Evolutionary conservation across 163 green algal species (phyloP), one percentile per base, ranked within the genome.

Genomic region (Chloromonas sp.): DNA sequence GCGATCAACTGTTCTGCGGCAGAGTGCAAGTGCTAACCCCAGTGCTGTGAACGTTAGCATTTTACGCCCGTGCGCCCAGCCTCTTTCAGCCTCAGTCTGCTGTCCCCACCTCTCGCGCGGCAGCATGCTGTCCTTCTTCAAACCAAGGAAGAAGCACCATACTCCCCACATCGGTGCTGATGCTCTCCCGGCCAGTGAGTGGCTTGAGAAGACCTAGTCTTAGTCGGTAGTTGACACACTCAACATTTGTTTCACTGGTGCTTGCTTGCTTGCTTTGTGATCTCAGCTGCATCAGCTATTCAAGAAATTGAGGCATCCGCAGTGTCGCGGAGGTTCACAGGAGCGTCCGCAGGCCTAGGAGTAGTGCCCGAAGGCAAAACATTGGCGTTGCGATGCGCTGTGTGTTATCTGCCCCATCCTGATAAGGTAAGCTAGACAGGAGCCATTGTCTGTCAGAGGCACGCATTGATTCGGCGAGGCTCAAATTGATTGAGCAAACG

Each of bases 381-480:
- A 5, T 79, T 93, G 0, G 60, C 60, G 61, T 86, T 93, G 0
- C 83, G 81, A 2, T 84, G 84, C 60, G 84, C 87, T 1, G 86
- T 86, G 5, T 83, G 78, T 2, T 92, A 92, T 61, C 87, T 95
- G 0, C 92, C 92, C 1, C 92, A 95, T 82, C 91, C 91, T 3
- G 91, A 94, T 0, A 95, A 95, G 91, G 89, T 91, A 14, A 11
- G 71, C 36, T 36, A 36, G 36, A 36, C 36, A 36, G 36, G 36
- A 36, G 36, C 36, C 36, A 36, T 36, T 36, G 36, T 36, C 36
- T 36, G 36, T 36, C 36, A 36, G 36, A 36, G 36, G 36, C 36
- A 36, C 36, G 36, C 36, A 36, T 36, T 36, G 36, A 36, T 36
- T 36, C 36, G 36, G 36, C 36, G 36, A 36, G 36, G 36, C 36